phyloP scores from a whole-genome alignment of 192 early-diverging fungal species.

The Podila horticola region DNA sequence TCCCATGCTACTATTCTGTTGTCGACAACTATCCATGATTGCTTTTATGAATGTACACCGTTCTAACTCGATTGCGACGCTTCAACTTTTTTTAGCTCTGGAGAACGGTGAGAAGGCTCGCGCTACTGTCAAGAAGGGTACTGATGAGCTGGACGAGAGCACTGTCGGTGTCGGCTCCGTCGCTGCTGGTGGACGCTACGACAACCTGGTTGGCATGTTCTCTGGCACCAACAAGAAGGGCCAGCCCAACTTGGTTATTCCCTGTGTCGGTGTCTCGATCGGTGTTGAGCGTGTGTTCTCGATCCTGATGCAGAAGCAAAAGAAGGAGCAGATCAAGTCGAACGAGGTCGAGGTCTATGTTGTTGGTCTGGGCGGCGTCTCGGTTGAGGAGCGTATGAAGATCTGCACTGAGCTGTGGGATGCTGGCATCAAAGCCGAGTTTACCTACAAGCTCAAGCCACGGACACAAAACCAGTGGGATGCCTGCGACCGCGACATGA shows the following conservation, averaged over 20 bases:
- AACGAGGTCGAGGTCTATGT: constrained; percentile 89
- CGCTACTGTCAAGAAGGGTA: constrained; percentile 56
- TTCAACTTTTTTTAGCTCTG: constrained; percentile 32
- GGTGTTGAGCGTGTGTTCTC: constrained; percentile 97
- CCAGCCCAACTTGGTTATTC: constrained; percentile 75
- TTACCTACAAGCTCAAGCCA: constrained; percentile 93
- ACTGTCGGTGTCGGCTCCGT: constrained; percentile 93
- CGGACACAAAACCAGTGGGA: constrained; percentile 82
- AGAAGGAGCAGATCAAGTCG: constrained; percentile 71
- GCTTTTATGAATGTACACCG: background rate
- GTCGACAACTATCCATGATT: too few relatives aligned
- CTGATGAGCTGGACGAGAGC: constrained; percentile 76
- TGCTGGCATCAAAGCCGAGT: constrained; percentile 89
- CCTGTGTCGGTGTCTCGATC: constrained; percentile 95
- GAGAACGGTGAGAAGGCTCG: constrained; percentile 54
- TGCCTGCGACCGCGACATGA: constrained; percentile 83
- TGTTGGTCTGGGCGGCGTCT: constrained; percentile 79
- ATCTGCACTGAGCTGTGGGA: constrained; percentile 93
- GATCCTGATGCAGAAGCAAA: constrained; percentile 75
- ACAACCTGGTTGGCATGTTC: constrained; percentile 98
- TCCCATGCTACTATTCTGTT: background rate
- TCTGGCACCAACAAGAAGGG: constrained; percentile 70
- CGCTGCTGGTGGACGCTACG: constrained; percentile 97
- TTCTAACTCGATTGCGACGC: background rate
- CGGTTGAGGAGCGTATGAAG: constrained; percentile 90